These are phyloP conservation scores for Alternaria infectoria DNA, from an alignment of 2,329 filamentous ascomycete species.

Conservation along the genomic window DNA sequence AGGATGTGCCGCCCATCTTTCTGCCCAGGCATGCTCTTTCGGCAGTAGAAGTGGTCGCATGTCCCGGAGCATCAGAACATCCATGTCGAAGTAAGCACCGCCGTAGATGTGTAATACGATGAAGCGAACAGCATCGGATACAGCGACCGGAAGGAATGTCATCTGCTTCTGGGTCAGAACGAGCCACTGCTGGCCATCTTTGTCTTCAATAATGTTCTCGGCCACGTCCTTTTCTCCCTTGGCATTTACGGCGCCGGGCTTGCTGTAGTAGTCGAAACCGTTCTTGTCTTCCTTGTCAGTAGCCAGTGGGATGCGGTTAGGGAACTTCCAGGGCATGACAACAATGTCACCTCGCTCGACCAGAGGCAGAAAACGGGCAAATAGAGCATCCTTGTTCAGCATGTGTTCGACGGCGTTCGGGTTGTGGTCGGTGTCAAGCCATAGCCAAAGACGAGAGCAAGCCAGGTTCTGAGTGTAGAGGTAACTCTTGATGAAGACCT, in stretches of 20 bases:
- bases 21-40: slow-evolving; percentile 60
- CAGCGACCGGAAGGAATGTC: slow-evolving; percentile 64
- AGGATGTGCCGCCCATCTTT: slow-evolving; percentile 61
- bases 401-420: slow-evolving; percentile 59
- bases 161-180: slow-evolving; percentile 62
- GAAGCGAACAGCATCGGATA: slow-evolving; percentile 63
- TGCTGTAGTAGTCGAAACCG: slow-evolving; percentile 58
- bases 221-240: slow-evolving; percentile 54
- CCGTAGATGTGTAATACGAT: slow-evolving; percentile 62
- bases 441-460: slow-evolving; percentile 61
- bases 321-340: slow-evolving; percentile 62
- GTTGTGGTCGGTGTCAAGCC: slow-evolving; percentile 61
- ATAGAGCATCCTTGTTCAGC: slow-evolving; percentile 59
- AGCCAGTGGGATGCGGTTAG: slow-evolving; percentile 59
- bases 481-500: slow-evolving; percentile 63
- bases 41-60: slow-evolving; percentile 61
- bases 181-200: slow-evolving; percentile 59
- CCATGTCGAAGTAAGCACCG: slow-evolving; percentile 63
- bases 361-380: slow-evolving; percentile 60
- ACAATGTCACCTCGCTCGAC: slow-evolving; percentile 61
- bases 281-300: slow-evolving; percentile 56
- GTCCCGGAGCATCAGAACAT: slow-evolving; percentile 61
- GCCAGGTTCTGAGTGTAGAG: slow-evolving; percentile 64
- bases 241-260: slow-evolving; percentile 52
- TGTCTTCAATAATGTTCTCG: slow-evolving; percentile 60